Percentiles rank a stretch among this genome's conserved stretches.
These are phyloP conservation scores for Colletotrichum cordylinicola DNA, from an alignment of 2,329 filamentous ascomycete genomes.

Conservation along the genomic window DNA sequence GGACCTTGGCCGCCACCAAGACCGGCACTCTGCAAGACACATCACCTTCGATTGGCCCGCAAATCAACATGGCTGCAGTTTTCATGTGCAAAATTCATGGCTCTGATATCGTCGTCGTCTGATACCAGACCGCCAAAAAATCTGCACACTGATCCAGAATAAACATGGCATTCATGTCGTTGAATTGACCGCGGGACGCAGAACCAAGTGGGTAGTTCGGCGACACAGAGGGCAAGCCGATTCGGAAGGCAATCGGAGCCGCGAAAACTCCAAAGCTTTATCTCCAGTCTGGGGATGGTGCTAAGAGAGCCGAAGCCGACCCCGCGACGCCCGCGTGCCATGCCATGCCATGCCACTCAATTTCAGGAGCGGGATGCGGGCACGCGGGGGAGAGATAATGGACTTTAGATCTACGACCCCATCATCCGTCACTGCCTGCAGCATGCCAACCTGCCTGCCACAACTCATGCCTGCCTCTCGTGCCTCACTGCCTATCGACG, in stretches of 20 bases:
- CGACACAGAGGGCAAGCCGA: neutral
- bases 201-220: neutral
- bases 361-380: neutral
- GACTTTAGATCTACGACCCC: constrained; percentile 3
- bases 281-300: constrained; percentile 9
- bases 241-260: constrained; percentile 8
- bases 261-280: neutral
- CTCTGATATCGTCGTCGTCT: neutral
- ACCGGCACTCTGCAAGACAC: neutral
- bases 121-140: neutral
- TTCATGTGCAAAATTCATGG: neutral
- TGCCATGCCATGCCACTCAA: constrained; percentile 1
- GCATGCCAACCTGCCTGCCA: neutral
- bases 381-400: constrained; percentile 12
- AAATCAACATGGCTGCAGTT: neutral
- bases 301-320: constrained; percentile 8
- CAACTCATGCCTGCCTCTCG: neutral
- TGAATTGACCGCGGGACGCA: neutral
- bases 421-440: neutral
- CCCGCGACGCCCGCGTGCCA: neutral
- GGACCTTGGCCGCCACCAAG: constrained; percentile 1
- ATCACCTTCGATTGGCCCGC: neutral
- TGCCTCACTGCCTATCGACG: neutral
- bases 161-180: neutral
- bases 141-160: neutral